phyloP scores from a whole-genome alignment of 1,284 basidiomycete species.

The Uromyces viciae-fabae region DNA sequence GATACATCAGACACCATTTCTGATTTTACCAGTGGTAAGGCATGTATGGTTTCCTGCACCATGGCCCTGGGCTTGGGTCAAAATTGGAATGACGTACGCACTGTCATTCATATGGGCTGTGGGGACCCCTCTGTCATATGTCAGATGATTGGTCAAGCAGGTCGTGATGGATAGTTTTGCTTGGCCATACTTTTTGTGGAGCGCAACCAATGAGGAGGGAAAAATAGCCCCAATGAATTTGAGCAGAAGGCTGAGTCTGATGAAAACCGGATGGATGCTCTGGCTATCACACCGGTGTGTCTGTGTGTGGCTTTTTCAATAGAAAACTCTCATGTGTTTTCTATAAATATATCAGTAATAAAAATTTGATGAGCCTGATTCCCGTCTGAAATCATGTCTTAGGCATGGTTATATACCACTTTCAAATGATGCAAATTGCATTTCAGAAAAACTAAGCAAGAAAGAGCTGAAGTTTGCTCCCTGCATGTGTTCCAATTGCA shows the following conservation, averaged over 20 bases:
- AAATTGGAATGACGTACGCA: neutral
- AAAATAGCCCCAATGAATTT: neutral
- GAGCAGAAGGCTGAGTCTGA: neutral
- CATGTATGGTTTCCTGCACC: neutral
- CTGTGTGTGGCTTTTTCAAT: neutral
- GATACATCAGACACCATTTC: neutral
- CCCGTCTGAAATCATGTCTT: no score
- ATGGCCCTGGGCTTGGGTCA: neutral
- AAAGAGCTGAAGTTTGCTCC: neutral
- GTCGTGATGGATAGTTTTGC: neutral
- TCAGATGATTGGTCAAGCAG: neutral
- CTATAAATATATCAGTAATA: no score
- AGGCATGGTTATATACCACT: no score
- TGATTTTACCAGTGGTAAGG: neutral
- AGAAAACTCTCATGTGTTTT: no score
- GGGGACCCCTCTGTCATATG: neutral
- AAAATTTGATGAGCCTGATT: no score
- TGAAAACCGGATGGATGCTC: neutral
- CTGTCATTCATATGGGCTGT: neutral
- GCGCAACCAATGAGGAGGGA: neutral
- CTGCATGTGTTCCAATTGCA: conserved; percentile 4
- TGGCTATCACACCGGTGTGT: neutral
- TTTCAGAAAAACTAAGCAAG: neutral
- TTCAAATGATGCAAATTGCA: no score
- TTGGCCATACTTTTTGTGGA: neutral